A percentile compares a stretch with the other conserved stretches of the same genome.
phyloP scores from a whole-genome alignment of 2,329 filamentous ascomycete species.

The Pseudogymnoascus sp. region DNA sequence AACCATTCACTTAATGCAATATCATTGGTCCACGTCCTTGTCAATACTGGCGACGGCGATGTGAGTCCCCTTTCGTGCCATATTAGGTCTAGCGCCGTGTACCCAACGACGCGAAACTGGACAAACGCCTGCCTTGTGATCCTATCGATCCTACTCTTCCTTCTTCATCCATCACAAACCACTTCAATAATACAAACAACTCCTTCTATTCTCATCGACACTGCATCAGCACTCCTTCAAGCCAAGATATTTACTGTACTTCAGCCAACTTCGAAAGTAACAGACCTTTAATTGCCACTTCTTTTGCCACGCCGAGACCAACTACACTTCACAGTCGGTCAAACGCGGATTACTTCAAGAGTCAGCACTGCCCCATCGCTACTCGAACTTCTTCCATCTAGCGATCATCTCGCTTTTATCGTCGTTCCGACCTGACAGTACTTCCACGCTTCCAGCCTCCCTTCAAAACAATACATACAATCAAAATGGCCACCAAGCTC shows the following conservation, averaged over 20 bases:
- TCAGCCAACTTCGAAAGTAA: constrained; percentile 12
- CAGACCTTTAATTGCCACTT: constrained; percentile 22
- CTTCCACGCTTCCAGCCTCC: constrained; percentile 20
- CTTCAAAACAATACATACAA: constrained; percentile 17
- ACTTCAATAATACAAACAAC: constrained; percentile 9
- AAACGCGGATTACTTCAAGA: constrained; percentile 22
- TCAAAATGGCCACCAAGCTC: constrained; percentile 85
- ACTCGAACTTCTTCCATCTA: constrained; percentile 19
- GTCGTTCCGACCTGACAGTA: constrained; percentile 27
- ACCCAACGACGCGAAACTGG: constrained; percentile 6
- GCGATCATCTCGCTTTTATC: constrained; percentile 21
- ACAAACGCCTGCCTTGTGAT: neutral
- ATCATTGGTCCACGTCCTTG: neutral
- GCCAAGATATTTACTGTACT: constrained; percentile 6
- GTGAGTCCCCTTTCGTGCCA: constrained; percentile 1
- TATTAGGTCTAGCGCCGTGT: neutral
- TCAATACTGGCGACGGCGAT: neutral
- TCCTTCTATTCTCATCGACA: constrained; percentile 7
- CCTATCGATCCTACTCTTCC: constrained; percentile 3
- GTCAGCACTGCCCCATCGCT: constrained; percentile 24
- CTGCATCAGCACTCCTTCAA: constrained; percentile 4
- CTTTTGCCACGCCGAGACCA: constrained; percentile 21
- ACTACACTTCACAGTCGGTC: constrained; percentile 21
- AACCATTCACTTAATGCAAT: neutral
- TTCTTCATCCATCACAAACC: constrained; percentile 13